Percentiles rank a stretch among this genome's conserved stretches.
phyloP scores from a whole-genome alignment of 768 basidiomycete genomes.

The Chlorophyllum brunneum region DNA sequence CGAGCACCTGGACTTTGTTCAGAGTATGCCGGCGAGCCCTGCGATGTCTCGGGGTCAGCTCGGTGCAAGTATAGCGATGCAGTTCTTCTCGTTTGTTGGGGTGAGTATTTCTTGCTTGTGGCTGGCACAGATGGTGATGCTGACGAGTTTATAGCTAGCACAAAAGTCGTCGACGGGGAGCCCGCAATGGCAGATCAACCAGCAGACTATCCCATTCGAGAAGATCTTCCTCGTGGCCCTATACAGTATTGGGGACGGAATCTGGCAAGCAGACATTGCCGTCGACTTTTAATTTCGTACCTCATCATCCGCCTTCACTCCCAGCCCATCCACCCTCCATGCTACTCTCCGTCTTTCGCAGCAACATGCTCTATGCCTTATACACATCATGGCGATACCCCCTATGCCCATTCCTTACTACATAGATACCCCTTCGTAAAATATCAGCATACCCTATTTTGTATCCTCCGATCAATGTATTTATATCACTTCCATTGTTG shows the following conservation, averaged over 20 bases:
- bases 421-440: neutral
- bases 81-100: slow-evolving; percentile 13
- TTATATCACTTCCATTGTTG: too few species aligned
- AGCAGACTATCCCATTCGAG: slow-evolving; percentile 34
- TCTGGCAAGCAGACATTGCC: slow-evolving; percentile 51
- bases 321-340: neutral
- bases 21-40: slow-evolving; percentile 8
- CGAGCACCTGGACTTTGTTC: slow-evolving; percentile 12
- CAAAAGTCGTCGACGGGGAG: slow-evolving; percentile 19
- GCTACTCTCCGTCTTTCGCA: neutral
- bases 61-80: slow-evolving; percentile 31
- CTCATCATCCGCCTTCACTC: neutral
- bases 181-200: slow-evolving; percentile 31
- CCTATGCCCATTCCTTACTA: neutral
- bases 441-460: neutral
- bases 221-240: slow-evolving; percentile 39
- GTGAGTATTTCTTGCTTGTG: slow-evolving; percentile 5
- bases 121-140: too few species aligned
- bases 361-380: neutral
- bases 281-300: slow-evolving; percentile 24
- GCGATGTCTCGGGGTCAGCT: slow-evolving; percentile 41
- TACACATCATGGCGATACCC: neutral
- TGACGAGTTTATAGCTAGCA: slow-evolving; percentile 25
- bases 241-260: slow-evolving; percentile 37
- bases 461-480: too few species aligned